phyloP scores from a whole-genome alignment of 345 rosid species.

The Trapa bicornis region DNA sequence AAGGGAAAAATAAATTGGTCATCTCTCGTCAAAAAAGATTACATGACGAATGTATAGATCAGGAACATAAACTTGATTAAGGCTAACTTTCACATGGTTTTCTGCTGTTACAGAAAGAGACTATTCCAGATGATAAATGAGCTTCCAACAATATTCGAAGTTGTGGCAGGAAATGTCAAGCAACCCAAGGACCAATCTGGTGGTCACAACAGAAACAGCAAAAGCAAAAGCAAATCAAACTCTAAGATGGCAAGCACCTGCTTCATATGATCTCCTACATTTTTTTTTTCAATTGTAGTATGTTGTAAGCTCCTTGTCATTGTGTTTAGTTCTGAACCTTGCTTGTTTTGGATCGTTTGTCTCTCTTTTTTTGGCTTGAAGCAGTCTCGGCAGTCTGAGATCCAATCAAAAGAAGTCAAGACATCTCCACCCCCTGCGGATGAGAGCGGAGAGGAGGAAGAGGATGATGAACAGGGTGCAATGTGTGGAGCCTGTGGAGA shows the following conservation, averaged over 20 bases:
- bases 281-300: background rate
- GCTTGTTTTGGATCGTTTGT: background rate
- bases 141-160: constrained; percentile 82
- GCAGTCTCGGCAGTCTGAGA: constrained; percentile 62
- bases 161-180: constrained; percentile 63
- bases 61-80: background rate
- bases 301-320: background rate
- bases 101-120: constrained; percentile 57
- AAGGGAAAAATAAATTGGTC: background rate
- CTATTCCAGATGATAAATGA: constrained; percentile 98
- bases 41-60: background rate
- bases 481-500: constrained; percentile 97
- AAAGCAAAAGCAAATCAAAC: constrained; percentile 65
- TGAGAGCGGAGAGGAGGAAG: constrained; percentile 82
- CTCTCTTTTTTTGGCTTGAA: background rate
- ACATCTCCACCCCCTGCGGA: constrained; percentile 70
- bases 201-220: constrained; percentile 30
- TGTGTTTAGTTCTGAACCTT: background rate
- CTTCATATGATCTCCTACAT: background rate
- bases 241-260: constrained; percentile 45
- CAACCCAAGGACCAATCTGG: constrained; percentile 71
- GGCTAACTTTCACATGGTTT: background rate
- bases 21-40: background rate
- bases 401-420: constrained; percentile 51
- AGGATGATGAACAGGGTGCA: constrained; percentile 84